Base-by-base conservation (phyloP, 2,329 filamentous ascomycete genomes). In the Ceratocystis variospora region DNA sequence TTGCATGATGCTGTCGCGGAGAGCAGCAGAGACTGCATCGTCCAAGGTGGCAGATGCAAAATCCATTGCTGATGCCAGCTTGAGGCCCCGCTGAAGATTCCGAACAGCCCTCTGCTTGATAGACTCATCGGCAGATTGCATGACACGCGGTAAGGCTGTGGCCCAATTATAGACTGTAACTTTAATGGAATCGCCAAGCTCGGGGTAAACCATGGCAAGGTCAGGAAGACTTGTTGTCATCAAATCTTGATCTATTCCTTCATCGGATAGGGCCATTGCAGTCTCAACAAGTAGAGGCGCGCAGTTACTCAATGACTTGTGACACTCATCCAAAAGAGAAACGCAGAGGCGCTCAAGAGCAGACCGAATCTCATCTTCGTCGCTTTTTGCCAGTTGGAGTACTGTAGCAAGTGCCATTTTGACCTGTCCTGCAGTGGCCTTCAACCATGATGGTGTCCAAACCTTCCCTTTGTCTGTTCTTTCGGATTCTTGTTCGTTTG, bases 111-210 rank as follows among this genome's bases (percentile, higher is more conserved):
- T 81, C 68, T 85, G 81, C 73, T 95, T 96, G 33, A 81, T 79
- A n/a, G 80, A 80, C 70, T 96, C 90, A 71, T 97, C 91, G 70
- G 86, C 87, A 7, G 86, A 84, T 73, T 93, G 90, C 85, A 96
- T 92, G 15, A 90, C 76, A 17, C 91, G 83, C 4, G 93, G 87
- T 19, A 99, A 81, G 50, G 89, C 87, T 1, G 84, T 83, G 28
- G 92, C 82, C 91, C 92, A 96, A 64, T 85, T 86, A 73, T 93
- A 88, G 0, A 95, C 79, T 0, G 83, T 87, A 33, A 80, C 82
- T 70, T 89, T 89, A 31, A 93, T 77, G 2, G 83, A 77, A 25
- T 88, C 84, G 2, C 81, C 77, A 1, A 92, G 79, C 62, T 82
- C 77, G 1, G 80, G 76, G 70, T 90, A 85, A 10, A 86, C 83